Evolutionary conservation across 768 basidiomycete genomes (phyloP), one percentile per base, ranked within the genome.

Genomic region (Boletus rubescentipes): DNA sequence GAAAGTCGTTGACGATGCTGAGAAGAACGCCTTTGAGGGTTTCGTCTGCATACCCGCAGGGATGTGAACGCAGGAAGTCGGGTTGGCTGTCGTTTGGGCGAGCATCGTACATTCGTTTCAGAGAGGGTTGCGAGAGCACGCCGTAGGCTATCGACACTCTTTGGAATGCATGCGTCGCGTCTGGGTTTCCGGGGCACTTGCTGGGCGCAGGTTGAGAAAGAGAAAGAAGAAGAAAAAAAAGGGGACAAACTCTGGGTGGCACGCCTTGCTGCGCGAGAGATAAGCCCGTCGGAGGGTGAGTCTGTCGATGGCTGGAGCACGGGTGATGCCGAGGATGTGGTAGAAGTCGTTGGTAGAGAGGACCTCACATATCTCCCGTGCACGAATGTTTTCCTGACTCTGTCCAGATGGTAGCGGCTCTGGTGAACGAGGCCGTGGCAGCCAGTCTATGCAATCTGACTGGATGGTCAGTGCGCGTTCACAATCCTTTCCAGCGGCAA

Each of bases 141-240:
- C 88, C 80, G 61, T 93, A 93, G 2, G 92, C 91, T 15, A 91
- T 82, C 6, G 89, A 86, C 5, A 94, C 86, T 61, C 87, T 89
- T 66, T 94, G 92, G 67, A 94, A 94, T 1, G 92, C 92, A 18
- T 81, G 75, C 0, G 92, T 94, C 16, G 92, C 87, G 42, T 86
- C 79, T 5, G 86, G 83, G 63, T 86, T 84, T 20, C 51, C 68
- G 3, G 89, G 89, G 59, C 89, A 93, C 75, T 93, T 93, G 66
- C 92, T 93, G 61, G 14, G 59, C 3, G 44, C 23, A n/a, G 7
- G 34, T 23, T 43, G n/a, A 60, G 48, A 54, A 48, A 48, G 42
- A 41, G 5, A 32, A 36, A 4, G 38, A 18, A 35, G 3, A n/a
- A 40, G 11, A 30, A 41, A 50, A 18, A n/a, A 34, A n/a, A 6